Conservation (phyloP, 169 alveolate genomes). For the Plasmodium malariae region DNA sequence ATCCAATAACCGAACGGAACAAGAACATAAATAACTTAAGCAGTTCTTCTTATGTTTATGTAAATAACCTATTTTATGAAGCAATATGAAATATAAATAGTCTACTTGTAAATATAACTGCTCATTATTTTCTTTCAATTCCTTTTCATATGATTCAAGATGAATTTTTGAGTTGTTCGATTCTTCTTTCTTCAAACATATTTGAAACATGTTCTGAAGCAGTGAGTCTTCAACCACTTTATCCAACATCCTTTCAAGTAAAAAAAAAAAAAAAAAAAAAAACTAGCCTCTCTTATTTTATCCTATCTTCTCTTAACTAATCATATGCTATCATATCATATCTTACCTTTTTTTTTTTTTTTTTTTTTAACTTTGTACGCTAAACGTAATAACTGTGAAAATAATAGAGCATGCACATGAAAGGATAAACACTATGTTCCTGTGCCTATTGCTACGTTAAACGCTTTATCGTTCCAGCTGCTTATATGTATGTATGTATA, state of each 20-base stretch:
- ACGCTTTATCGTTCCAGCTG: background rate
- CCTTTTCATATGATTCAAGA: slow-evolving; percentile 62
- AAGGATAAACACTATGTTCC: background rate
- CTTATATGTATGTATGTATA: background rate
- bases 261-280: too few species aligned
- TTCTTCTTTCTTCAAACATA: slow-evolving; percentile 58
- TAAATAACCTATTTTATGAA: slow-evolving; percentile 58
- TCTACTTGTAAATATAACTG: slow-evolving; percentile 25
- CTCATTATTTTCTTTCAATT: slow-evolving; percentile 48
- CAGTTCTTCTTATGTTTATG: slow-evolving; percentile 64
- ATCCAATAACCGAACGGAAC: slow-evolving; percentile 25
- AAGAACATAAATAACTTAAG: slow-evolving; percentile 60
- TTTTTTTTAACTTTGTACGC: too few species aligned
- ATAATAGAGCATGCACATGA: background rate
- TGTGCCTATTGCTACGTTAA: background rate
- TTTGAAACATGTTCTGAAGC: slow-evolving; percentile 51
- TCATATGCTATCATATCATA: background rate
- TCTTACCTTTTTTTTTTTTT: background rate
- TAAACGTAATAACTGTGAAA: background rate
- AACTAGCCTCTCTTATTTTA: background rate
- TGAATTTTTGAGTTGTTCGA: slow-evolving; percentile 18
- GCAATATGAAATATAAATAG: slow-evolving; percentile 46
- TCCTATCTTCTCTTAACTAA: background rate
- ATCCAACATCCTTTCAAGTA: slow-evolving; percentile 25
- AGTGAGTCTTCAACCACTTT: slow-evolving; percentile 30